Evolutionary conservation across 2,329 filamentous ascomycete genomes (phyloP).

Genomic region (Clonostachys chloroleuca): DNA sequence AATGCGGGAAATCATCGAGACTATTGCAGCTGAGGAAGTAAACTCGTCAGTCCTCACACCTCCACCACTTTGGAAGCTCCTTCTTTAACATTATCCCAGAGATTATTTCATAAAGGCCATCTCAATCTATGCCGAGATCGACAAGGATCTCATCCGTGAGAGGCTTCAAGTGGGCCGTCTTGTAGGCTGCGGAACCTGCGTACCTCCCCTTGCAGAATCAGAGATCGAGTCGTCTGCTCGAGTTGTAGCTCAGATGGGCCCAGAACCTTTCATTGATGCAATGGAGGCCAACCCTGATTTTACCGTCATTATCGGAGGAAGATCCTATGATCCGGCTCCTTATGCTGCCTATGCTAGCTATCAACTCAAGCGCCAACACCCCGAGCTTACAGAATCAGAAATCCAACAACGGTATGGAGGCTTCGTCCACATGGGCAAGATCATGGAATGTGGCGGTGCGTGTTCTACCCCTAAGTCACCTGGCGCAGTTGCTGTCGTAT

Average conservation of each 20-base stretch:
- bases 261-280: constrained; percentile 31
- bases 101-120: constrained; percentile 18
- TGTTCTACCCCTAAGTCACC: constrained; percentile 42
- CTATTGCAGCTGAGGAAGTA: constrained; percentile 19
- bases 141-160: constrained; percentile 19
- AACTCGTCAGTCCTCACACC: constrained; percentile 1
- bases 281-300: constrained; percentile 30
- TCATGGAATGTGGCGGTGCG: constrained; percentile 45
- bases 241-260: constrained; percentile 37
- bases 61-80: too few relatives aligned
- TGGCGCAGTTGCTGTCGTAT: constrained; percentile 33
- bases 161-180: constrained; percentile 20
- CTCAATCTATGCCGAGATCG: constrained; percentile 28
- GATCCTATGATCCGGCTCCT: constrained; percentile 27
- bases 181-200: constrained; percentile 27
- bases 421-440: constrained; percentile 45
- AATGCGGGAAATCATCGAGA: constrained; percentile 28
- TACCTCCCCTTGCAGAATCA: constrained; percentile 26
- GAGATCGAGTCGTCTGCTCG: constrained; percentile 25
- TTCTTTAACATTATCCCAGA: not conserved
- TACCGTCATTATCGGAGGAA: constrained; percentile 37
- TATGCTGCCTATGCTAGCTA: constrained; percentile 20
- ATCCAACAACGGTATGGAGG: constrained; percentile 14
- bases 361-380: constrained; percentile 1
- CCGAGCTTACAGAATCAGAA: not conserved